Evolutionary conservation across 2,329 filamentous ascomycete species (phyloP), one percentile per base, ranked within the genome.

Genomic region (Gnomoniopsis smithogilvyi): DNA sequence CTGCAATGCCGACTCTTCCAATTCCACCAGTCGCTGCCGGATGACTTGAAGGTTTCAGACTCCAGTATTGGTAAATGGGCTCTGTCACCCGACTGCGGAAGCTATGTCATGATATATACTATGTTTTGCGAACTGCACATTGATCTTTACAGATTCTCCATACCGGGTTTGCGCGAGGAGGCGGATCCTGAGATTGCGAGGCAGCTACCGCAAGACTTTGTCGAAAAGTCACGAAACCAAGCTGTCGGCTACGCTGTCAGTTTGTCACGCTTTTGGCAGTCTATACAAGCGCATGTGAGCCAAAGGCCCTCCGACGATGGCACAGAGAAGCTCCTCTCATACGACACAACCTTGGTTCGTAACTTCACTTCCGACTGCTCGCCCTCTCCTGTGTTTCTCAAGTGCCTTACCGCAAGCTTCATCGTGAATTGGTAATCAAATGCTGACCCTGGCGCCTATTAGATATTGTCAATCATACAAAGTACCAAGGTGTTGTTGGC

Each of bases 111-210:
- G 62, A 67, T 77, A 26, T 73, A 76, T 62, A 71, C 69, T 1
- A 68, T 70, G 51, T 66, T 76, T 19, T 71, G 70, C 26, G 67
- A 69, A 7, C 67, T 71, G 41, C 72, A 76, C 55, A 69, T 76
- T 14, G 73, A 76, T 34, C 63, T 77, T 7, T 77, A 77, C 58
- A 68, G 74, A 12, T 74, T 75, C 58, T 69, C 72, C 15, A 64
- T 76, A 7, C 74, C 74, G 0, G 71, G 71, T 0, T 65, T 74
- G 1, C 64, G 68, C 15, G 72, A 73, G 24, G 69, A 69, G 41
- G 66, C 68, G 0, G 68, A 68, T 3, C 60, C 68, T 11, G 71
- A 74, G 3, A 63, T 76, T 8, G 64, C 73, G 4, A 67, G 66
- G 30, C 70, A 69, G 57, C 65, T 76, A 2, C 74, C 74, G 1